Base-by-base conservation (phyloP, 139 green algal genomes). In the Pleodorina starrii region DNA sequence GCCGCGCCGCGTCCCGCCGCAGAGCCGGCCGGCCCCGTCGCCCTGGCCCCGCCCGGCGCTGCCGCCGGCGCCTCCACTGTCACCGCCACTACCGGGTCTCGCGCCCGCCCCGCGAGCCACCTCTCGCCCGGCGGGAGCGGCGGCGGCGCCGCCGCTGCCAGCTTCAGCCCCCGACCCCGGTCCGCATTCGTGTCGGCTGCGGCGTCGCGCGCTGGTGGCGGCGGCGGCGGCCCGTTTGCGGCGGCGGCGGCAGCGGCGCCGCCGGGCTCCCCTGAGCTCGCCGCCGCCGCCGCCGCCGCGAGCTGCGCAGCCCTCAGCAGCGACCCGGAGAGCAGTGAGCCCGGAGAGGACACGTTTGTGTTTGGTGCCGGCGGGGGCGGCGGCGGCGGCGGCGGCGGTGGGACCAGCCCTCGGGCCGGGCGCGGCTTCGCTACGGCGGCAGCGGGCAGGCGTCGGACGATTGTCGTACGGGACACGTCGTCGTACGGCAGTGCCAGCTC, bases 281-380 rank as follows among this genome's bases (percentile, higher is more conserved):
- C 74, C 10, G 73, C 73, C 43, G 73, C 43, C 25, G 74, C 74
- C n/a, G 74, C 44, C 44, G 74, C 29, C 29, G 76, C 76, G 5
- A 48, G 32, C 32, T 69, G 32, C 44, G 76, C 6, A 5, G 48
- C 32, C 11, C 14, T 71, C 21, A 69, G 48, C 48, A 69, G 48
- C 76, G 76, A 69, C 11, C 48, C 48, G 17, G 76, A 84, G 48
- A 84, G 76, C 76, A 71, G 48, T 36, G 76, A 84, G 76, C 48
- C 76, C 11, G 48, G 76, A 32, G 76, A 84, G 48, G 76, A 84
- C 32, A 84, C 76, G 14, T 46, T 69, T 69, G 5, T 69, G 76
- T 84, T 63, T 54, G 76, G 48, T 48, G 32, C 11, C 44, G 32
- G 76, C 16, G 74, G 19, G 12, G 29, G 74, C n/a, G 44, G 44